A percentile compares a stretch with the other conserved stretches of the same genome.
These are phyloP conservation scores for Albugo laibachii DNA, from an alignment of 352 stramenopile genomes.

Conservation along the genomic window DNA sequence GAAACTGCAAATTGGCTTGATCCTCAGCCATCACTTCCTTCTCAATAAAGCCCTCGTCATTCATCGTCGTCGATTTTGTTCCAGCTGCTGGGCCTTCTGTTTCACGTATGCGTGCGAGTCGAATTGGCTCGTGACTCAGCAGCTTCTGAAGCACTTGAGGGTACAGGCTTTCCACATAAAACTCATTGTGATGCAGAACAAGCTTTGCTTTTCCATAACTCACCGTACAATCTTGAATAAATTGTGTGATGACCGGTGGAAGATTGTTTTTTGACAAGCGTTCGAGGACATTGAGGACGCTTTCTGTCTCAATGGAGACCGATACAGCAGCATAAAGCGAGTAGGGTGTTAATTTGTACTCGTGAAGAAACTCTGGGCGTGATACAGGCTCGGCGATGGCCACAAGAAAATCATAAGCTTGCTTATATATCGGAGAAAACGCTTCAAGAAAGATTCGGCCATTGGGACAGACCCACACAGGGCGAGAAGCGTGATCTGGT, in stretches of 20 bases:
- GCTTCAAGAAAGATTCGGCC: slow-evolving; percentile 96
- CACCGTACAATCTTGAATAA: slow-evolving; percentile 92
- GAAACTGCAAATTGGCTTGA: slow-evolving; percentile 69
- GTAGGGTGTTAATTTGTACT: slow-evolving; percentile 99
- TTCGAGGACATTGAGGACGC: slow-evolving; percentile 92
- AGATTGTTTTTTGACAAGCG: slow-evolving; percentile 91
- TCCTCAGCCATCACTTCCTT: slow-evolving; percentile 66
- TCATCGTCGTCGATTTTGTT: slow-evolving; percentile 9
- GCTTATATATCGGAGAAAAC: slow-evolving; percentile 91
- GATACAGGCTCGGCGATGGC: slow-evolving; percentile 96
- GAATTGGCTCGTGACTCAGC: slow-evolving; percentile 89
- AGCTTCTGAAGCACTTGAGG: slow-evolving; percentile 90
- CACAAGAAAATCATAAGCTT: slow-evolving; percentile 98
- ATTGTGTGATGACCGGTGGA: slow-evolving; percentile 82
- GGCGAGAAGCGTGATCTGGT: slow-evolving; percentile 56
- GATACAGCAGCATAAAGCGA: slow-evolving; percentile 97
- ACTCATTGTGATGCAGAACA: slow-evolving; percentile 95
- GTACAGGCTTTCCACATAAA: slow-evolving; percentile 95
- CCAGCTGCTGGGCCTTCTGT: slow-evolving; percentile 9
- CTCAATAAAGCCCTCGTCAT: slow-evolving; percentile 53
- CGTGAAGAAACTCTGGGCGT: slow-evolving; percentile 95
- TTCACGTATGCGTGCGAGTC: slow-evolving; percentile 79
- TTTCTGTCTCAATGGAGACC: slow-evolving; percentile 96
- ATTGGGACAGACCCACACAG: slow-evolving; percentile 92
- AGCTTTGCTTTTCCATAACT: slow-evolving; percentile 94